Base-by-base conservation (phyloP, 306 rosid genomes). In the Styphnolobium japonicum region DNA sequence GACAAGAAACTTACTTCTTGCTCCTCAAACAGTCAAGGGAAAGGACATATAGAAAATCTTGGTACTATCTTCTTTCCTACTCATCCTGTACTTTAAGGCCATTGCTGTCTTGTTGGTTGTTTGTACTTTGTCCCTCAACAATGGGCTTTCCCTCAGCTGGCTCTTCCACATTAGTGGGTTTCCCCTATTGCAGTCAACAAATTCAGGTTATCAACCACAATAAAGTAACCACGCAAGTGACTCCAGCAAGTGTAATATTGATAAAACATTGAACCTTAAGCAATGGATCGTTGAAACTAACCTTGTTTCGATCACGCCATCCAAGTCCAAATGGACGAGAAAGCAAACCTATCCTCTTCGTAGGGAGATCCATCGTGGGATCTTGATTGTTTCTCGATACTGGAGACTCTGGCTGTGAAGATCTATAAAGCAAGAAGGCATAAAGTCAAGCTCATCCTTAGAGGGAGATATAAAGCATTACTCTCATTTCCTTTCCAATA, bases 321-420 rank as follows among this genome's bases (percentile, higher is more conserved):
- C 97, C 92, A 80, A 94, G 87, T 74, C 97, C 98, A 90, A 94
- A 92, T 75, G 98, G 97, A 84, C 98, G 97, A 71, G 95, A 83
- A 67, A 92, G 97, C 85, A 96, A 87, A 71, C 97, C 65, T 79
- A 87, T 78, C 83, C 91, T 91, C 85, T 85, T 90, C 16, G 90
- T 5, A 31, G 99, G 97, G 37, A 83, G 6, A 76, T 93, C 98
- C 27, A 72, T 86, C 5, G 83, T 42, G 10, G 86, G 73, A 37
- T 96, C 97, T 87, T 85, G 98, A 83, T 83, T 87, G 86, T 77
- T 83, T 75, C 74, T 88, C 8, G 58, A 69, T 12, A 67, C 85
- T 5, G 89, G 76, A 73, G 90, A 87, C 18, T 89, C 91, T 31
- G 85, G 76, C 76, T 87, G 88, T 71, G 81, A 76, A 80, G 97